Conservation (phyloP, 495 filamentous ascomycete genomes). For the Apodospora peruviana region DNA sequence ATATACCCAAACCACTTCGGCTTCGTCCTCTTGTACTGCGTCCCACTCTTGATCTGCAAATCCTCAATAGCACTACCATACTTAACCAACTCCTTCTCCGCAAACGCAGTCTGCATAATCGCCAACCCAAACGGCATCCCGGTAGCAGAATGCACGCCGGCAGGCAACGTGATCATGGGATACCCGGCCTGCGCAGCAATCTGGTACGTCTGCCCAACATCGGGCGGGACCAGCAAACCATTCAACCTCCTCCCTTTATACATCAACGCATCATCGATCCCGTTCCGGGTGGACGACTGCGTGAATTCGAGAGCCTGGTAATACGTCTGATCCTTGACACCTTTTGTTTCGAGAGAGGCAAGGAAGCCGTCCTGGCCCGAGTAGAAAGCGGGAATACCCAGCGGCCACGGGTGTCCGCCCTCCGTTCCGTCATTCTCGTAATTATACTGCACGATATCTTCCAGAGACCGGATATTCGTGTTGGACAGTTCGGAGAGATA, state of each 20-base stretch:
- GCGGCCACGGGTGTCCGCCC: slow-evolving; percentile 56
- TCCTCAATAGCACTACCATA: slow-evolving; percentile 69
- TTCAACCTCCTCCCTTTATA: slow-evolving; percentile 45
- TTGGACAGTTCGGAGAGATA: slow-evolving; percentile 63
- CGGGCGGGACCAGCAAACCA: slow-evolving; percentile 60
- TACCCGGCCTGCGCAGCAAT: slow-evolving; percentile 57
- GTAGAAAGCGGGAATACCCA: slow-evolving; percentile 54
- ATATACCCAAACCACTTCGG: slow-evolving; percentile 17
- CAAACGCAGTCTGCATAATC: slow-evolving; percentile 60
- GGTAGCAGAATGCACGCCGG: slow-evolving; percentile 43
- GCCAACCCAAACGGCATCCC: slow-evolving; percentile 69
- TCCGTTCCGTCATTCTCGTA: slow-evolving; percentile 60
- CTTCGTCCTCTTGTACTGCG: slow-evolving; percentile 11
- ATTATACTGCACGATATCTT: slow-evolving; percentile 67
- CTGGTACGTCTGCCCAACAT: slow-evolving; percentile 57
- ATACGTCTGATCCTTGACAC: slow-evolving; percentile 61
- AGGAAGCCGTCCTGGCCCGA: slow-evolving; percentile 67
- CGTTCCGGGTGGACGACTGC: slow-evolving; percentile 51
- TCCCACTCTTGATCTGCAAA: slow-evolving; percentile 11
- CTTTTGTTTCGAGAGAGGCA: slow-evolving; percentile 53
- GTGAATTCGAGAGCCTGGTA: slow-evolving; percentile 57
- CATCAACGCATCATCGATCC: slow-evolving; percentile 61
- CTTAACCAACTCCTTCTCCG: slow-evolving; percentile 55
- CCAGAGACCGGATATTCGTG: slow-evolving; percentile 56
- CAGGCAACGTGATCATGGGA: slow-evolving; percentile 65